Evolutionary conservation across 805 yeast species (phyloP), one percentile per base, ranked within the genome.

Genomic region (Candida manassasensis): DNA sequence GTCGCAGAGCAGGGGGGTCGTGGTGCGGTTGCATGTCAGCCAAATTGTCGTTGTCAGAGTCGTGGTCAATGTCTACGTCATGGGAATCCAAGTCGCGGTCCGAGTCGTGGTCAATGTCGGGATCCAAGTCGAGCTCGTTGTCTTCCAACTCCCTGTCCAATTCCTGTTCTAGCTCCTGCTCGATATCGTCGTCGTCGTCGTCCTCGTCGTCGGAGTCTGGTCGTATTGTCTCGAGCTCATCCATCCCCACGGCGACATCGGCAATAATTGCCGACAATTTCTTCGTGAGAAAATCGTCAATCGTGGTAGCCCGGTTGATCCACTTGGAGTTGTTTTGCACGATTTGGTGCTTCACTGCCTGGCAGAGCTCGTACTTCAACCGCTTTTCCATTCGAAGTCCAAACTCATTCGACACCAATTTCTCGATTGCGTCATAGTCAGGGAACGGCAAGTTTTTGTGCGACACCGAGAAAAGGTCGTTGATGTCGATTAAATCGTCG

Each of bases 361-460:
- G 47, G 34, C 65, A 47, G 2, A 63, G 46, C 37, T 65, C 71
- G 40, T 61, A 54, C 37, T 61, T 57, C 31, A 66, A 49, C 45
- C 60, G 54, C 35, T 51, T 42, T 36, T 55, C 45, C 37, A 62
- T 44, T 17, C 69, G 52, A 29, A 56, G 43, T 22, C 58, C 39
- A 35, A 47, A 59, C 39, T 67, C 72, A 10, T 58, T 46, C 32
- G 61, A 56, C 3, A 65, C 45, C 17, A 67, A 46, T 24, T 45
- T 39, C 21, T 53, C 52, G 43, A 67, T 58, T 12, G 41, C 51
- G 3, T 46, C 49, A 28, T 45, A 54, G 14, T 53, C 57, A 6
- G 66, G 61, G 19, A 49, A 38, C 3, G 64, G 60, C 11, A 55
- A 49, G 12, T 7, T 5, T 3, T 27, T 35, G 4, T 49, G 41